Evolutionary conservation across 2,329 filamentous ascomycete genomes (phyloP), one percentile per base, ranked within the genome.

Genomic region (Penicillium polonicum): DNA sequence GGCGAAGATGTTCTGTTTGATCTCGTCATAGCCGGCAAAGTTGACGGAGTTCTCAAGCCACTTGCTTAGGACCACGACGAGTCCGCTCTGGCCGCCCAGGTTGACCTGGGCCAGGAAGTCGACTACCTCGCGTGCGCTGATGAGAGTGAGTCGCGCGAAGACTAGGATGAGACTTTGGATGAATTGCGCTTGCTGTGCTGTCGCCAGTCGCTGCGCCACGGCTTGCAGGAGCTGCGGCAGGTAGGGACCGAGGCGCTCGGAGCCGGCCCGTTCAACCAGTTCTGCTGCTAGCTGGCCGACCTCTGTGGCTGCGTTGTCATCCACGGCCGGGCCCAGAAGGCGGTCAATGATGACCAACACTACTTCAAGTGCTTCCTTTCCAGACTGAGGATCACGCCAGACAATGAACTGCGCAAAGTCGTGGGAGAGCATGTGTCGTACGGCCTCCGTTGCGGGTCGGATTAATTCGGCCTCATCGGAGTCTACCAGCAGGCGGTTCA

Each of bases 1-100:
- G 6, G 94, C 94, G 66, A 96, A 93, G 58, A 97, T 91, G 70
- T 97, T 99, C 75, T 97, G 91, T 66, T 92, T 86, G 67, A 97
- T 97, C 74, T 97, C 93, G 68, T 97, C 92, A 68, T 97, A 99
- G 13, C 94, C 94, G n/a, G 92, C 92, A 76, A 99, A 99, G 74
- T 89, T 96, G 74, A 96, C 85, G 4, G 92, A 96, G 75, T 97
- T 96, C 78, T 97, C 94, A 1, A 99, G 81, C 94, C 94, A 99
- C 77, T 97, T 97, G 76, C 87, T 84, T 64, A 97, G 79, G 4
- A 99, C 94, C 25, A 97, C 87, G 62, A 92, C 86, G 8, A 99
- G 79, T n/a, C 92, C 94, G 68, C 83, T 95, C 58, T 74, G 68
- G 10, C 87, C 88, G 48, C 86, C 85, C 63, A 97, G 89, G 65